Percentiles rank a stretch among this genome's conserved stretches.
phyloP scores from a whole-genome alignment of 805 yeast species.

The Vanderwaltozyma polyspora region DNA sequence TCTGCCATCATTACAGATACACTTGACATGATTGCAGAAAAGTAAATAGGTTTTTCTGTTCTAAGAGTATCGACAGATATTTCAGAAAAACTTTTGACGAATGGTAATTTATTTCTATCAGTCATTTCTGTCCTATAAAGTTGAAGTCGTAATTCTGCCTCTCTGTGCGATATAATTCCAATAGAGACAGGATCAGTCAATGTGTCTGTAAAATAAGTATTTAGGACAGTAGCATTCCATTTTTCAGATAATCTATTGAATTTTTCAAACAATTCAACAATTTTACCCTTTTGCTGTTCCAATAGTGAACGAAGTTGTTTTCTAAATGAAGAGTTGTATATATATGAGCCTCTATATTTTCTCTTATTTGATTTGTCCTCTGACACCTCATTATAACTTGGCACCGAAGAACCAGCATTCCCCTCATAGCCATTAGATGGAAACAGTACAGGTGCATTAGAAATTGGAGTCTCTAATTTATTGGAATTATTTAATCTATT shows the following conservation, averaged over 20 bases:
- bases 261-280: conserved; percentile 35
- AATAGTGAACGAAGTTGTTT: conserved; percentile 18
- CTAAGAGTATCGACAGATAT: conserved; percentile 39
- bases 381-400: not conserved
- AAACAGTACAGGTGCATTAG: not conserved
- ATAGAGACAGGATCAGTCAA: conserved; percentile 43
- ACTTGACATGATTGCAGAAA: conserved; percentile 54
- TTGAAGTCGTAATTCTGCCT: conserved; percentile 45
- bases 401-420: not conserved
- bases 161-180: conserved; percentile 47
- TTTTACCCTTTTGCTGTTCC: conserved; percentile 18
- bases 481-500: not conserved
- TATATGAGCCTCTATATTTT: not conserved
- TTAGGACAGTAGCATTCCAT: conserved; percentile 36
- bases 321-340: conserved; percentile 9
- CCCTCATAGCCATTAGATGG: not conserved
- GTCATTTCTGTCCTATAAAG: conserved; percentile 39
- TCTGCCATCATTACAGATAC: conserved; percentile 36
- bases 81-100: conserved; percentile 41
- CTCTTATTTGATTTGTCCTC: not conserved
- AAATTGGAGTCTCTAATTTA: not conserved
- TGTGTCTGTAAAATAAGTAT: conserved; percentile 33
- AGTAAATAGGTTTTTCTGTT: conserved; percentile 44
- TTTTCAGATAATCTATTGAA: conserved; percentile 32
- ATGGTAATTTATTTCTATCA: conserved; percentile 35